Conservation (phyloP, 2,329 filamentous ascomycete genomes). For the Botryotinia calthae region DNA sequence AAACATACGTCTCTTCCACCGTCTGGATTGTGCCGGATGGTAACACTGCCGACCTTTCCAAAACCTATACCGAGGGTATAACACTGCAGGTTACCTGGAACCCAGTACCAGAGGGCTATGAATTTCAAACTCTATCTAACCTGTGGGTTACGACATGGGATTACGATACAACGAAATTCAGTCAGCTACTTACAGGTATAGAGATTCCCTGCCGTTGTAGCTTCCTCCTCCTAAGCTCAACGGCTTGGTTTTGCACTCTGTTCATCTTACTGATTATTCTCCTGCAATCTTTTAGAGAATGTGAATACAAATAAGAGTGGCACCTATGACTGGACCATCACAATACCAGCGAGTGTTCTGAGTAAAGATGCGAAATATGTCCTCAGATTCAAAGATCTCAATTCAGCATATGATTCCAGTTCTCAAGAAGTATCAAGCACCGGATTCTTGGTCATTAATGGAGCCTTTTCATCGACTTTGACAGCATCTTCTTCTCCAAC, state of each 20-base stretch:
- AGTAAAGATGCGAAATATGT: conserved; percentile 8
- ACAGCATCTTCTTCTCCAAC: not conserved
- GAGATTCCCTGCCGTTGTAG: not conserved
- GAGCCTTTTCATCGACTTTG: not conserved
- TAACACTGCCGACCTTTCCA: not conserved
- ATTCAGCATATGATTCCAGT: not conserved
- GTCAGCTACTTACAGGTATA: not conserved
- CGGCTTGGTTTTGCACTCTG: not conserved
- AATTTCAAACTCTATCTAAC: not conserved
- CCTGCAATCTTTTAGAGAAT: not conserved
- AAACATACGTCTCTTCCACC: not conserved
- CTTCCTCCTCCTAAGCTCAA: no score
- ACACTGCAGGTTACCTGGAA: conserved; percentile 2
- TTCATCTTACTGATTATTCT: not conserved
- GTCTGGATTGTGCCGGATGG: conserved; percentile 12
- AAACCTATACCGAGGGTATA: not conserved
- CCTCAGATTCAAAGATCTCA: not conserved
- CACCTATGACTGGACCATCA: conserved; percentile 6
- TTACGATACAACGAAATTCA: not conserved
- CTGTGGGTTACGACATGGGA: conserved; percentile 7
- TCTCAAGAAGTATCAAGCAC: not conserved
- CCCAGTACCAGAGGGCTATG: not conserved
- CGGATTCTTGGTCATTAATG: not conserved
- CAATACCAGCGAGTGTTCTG: not conserved
- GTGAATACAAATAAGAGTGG: not conserved